Evolutionary conservation across 495 filamentous ascomycete genomes (phyloP), one percentile per base, ranked within the genome.

Genomic region (Beverwykella pulmonaria): DNA sequence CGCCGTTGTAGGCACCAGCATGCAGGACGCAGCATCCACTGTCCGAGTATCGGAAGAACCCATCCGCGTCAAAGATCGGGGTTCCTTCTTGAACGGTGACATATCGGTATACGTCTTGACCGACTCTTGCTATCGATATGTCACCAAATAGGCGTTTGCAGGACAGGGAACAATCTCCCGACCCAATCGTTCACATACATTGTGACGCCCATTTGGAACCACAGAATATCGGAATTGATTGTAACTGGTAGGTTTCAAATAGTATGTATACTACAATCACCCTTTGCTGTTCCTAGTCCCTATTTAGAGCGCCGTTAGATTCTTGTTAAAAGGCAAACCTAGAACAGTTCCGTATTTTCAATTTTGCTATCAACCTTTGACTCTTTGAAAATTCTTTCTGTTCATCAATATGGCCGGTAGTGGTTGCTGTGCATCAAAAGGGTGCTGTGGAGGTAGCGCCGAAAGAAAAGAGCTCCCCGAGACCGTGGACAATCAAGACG

Each of bases 361-460:
- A 34, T 34, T 12, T 34, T 44, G 39, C 39, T 44, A 3, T 44
- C 39, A 44, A 3, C 17, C 15, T 44, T n/a, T 14, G 32, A 34
- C 15, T 44, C 39, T 14, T 10, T 44, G 8, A 44, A 44, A n/a
- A 12, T 44, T 12, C 12, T 34, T 5, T 12, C 30, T 12, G 2
- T 44, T n/a, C 32, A 34, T 44, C 39, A 12, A 44, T 2, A 55
- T 55, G 25, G 30, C 30, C 5, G 52, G 52, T 6, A 12, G 34
- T 14, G 32, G 15, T 32, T 58, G 34, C 36, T 46, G 54, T 34
- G 23, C 54, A n/a, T 27, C 52, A 19, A 55, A 34, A 46, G 54
- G 54, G 4, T 41, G 54, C 32, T 58, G 30, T 46, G 32, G 36
- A 41, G 22, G 36, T 17, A 58, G 32, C 22, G 7, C 9, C 30